Conservation (phyloP, 805 yeast species). For the Yamadazyma olivae region DNA sequence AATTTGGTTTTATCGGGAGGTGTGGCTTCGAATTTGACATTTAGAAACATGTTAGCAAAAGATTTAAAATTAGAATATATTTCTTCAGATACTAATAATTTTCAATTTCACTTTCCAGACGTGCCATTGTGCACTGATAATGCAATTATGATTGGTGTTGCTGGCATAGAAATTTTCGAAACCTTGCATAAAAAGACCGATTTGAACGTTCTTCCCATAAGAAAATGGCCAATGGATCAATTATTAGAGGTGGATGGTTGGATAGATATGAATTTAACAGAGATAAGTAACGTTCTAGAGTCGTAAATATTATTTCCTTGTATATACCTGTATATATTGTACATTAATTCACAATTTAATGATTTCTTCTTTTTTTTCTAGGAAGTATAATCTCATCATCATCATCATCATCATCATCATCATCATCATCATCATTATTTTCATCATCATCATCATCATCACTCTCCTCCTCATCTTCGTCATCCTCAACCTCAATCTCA, state of each 20-base stretch:
- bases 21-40: conserved; percentile 71
- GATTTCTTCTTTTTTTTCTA: conserved; percentile 1
- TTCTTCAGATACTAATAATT: conserved; percentile 6
- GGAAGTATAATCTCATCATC: background rate
- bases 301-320: background rate
- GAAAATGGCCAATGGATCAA: conserved; percentile 79
- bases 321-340: conserved; percentile 2
- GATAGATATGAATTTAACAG: conserved; percentile 18
- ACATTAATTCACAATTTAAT: conserved; percentile 4
- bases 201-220: conserved; percentile 56
- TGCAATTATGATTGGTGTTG: conserved; percentile 97
- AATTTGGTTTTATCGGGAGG: conserved; percentile 90
- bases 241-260: conserved; percentile 51
- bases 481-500: conserved; percentile 2
- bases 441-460: conserved; percentile 2
- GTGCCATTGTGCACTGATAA: conserved; percentile 83
- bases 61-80: conserved; percentile 26
- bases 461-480: background rate
- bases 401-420: background rate
- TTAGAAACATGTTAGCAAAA: conserved; percentile 47
- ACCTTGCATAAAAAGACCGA: conserved; percentile 44
- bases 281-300: background rate
- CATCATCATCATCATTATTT: background rate
- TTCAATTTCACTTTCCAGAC: conserved; percentile 64
- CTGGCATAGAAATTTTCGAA: conserved; percentile 87